phyloP scores from a whole-genome alignment of 2,329 filamentous ascomycete species.

The Blastomyces silverae region DNA sequence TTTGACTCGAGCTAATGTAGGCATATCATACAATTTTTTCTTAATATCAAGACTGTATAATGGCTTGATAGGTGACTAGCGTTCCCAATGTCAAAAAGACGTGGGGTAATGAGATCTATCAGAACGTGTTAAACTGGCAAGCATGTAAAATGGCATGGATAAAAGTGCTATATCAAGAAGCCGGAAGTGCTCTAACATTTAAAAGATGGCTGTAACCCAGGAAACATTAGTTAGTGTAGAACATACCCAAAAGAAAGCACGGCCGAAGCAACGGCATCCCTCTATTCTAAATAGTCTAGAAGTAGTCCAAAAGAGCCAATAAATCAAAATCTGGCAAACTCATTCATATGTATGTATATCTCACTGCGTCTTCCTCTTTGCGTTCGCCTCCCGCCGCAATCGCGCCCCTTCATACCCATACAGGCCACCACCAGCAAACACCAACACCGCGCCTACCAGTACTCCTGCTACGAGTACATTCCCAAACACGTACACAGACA shows the following conservation, averaged over 20 bases:
- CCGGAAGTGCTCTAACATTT: not conserved
- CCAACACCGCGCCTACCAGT: conserved; percentile 70
- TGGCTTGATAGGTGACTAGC: not conserved
- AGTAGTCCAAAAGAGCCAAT: too few species aligned
- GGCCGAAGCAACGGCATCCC: not conserved
- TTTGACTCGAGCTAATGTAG: not conserved
- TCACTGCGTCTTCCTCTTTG: not conserved
- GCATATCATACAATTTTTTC: not conserved
- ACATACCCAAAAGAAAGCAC: not conserved
- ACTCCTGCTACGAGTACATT: conserved; percentile 73
- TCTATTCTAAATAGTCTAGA: not conserved
- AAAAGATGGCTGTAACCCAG: not conserved
- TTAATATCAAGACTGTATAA: not conserved
- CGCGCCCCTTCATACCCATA: conserved; percentile 67
- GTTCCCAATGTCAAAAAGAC: not conserved
- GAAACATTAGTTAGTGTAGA: not conserved
- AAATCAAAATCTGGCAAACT: not conserved
- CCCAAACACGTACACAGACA: conserved; percentile 93
- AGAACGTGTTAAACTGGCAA: not conserved
- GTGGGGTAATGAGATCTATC: not conserved
- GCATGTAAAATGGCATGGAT: not conserved
- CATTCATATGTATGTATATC: not conserved
- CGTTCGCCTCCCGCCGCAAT: conserved; percentile 24
- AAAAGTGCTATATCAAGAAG: not conserved
- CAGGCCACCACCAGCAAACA: conserved; percentile 83